Conservation (phyloP, 257 asterid species). For the Capsicum pubescens region DNA sequence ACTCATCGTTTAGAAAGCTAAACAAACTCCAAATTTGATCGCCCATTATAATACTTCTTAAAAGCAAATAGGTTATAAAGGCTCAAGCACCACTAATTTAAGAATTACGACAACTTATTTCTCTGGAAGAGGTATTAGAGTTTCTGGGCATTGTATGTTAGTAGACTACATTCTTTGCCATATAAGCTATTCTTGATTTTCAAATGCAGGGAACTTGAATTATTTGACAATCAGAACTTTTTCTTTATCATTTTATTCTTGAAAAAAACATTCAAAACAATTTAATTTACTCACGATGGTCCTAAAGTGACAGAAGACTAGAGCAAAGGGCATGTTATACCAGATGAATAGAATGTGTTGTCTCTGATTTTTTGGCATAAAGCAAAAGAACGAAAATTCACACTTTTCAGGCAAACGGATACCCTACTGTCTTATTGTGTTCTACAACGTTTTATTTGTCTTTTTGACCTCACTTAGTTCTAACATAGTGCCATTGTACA, state of each 20-base stretch:
- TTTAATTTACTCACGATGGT: background rate
- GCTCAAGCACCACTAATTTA: no score
- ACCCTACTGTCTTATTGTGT: slow-evolving; percentile 1
- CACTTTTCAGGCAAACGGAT: slow-evolving; percentile 11
- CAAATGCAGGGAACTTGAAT: background rate
- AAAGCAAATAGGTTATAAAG: no score
- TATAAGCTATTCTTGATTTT: background rate
- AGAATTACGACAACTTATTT: no score
- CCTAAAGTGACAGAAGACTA: slow-evolving; percentile 6
- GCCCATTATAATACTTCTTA: no score
- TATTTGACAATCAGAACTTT: background rate
- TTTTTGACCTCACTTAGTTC: slow-evolving; percentile 21
- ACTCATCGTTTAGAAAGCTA: no score
- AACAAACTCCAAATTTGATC: no score
- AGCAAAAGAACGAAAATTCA: slow-evolving; percentile 14
- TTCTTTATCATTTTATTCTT: background rate
- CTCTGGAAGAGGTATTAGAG: background rate
- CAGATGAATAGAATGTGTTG: background rate
- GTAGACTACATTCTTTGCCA: background rate
- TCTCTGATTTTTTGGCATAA: background rate
- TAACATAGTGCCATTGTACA: background rate
- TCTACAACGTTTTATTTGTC: slow-evolving; percentile 13
- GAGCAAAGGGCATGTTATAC: background rate
- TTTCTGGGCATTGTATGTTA: background rate
- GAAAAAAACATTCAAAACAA: background rate